phyloP scores from a whole-genome alignment of 495 filamentous ascomycete species.

The Parachaetomium inaequale region DNA sequence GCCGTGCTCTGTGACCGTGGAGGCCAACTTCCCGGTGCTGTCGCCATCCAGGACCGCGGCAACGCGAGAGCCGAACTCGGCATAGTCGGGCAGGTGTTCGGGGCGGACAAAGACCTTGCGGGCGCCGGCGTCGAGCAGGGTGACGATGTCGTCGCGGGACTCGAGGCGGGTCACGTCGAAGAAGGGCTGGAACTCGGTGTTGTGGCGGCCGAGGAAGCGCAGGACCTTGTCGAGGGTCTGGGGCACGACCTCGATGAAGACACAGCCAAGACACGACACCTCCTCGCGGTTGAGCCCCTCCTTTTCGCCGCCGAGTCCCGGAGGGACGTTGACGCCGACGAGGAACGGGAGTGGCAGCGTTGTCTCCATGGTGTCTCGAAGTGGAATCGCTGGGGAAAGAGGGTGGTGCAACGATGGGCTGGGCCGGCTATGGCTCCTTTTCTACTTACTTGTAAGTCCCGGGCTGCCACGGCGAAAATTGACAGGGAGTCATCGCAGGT shows the following conservation, averaged over 20 bases:
- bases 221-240: constrained; percentile 57
- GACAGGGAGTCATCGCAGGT: constrained; percentile 11
- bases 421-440: background rate
- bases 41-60: constrained; percentile 38
- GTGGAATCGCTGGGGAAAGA: background rate
- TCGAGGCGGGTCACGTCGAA: constrained; percentile 72
- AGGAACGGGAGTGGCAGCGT: constrained; percentile 56
- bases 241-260: constrained; percentile 63
- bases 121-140: constrained; percentile 83
- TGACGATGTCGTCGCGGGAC: constrained; percentile 65
- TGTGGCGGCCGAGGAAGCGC: constrained; percentile 64
- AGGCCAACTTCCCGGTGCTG: constrained; percentile 27
- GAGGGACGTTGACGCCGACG: constrained; percentile 54
- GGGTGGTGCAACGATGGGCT: background rate
- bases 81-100: constrained; percentile 52
- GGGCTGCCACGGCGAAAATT: constrained; percentile 12
- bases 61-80: constrained; percentile 44
- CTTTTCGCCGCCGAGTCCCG: constrained; percentile 44
- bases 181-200: constrained; percentile 63
- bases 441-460: constrained; percentile 1
- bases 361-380: constrained; percentile 46
- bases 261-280: constrained; percentile 72
- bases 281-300: constrained; percentile 62
- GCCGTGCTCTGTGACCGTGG: constrained; percentile 36
- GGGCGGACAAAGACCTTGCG: constrained; percentile 76